Base-by-base conservation (phyloP, 352 stramenopile species). In the Phytopythium aichiense region DNA sequence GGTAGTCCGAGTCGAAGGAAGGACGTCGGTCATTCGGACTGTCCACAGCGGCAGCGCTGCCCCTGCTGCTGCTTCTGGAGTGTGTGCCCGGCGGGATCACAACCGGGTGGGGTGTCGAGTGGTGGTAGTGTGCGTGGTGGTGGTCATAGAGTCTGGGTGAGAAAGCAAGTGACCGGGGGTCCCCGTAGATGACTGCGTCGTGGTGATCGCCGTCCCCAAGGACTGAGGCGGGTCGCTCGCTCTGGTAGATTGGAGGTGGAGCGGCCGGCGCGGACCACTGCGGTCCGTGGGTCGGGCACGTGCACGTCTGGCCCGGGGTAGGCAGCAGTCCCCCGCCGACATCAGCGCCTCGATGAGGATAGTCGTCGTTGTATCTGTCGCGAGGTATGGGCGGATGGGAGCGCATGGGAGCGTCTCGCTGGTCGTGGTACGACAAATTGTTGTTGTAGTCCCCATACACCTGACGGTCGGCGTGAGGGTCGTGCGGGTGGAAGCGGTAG, bases 271-370 rank as follows among this genome's bases (percentile, higher is more conserved):
- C 25, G 25, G 25, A 30, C 28, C 45, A 51, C 45, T 30, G 45
- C 22, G 30, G 16, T 5, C 51, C 51, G 51, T 57, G 51, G 51
- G 51, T 42, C 30, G 51, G 51, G 20, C 51, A 57, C 15, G 51
- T 57, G 31, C 51, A 57, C 31, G 20, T 51, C 20, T 16, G 45
- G 2, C n/a, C 20, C 28, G 51, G 51, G 4, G 31, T 57, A 15
- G 51, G 51, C 51, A 57, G 31, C 31, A 45, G 51, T 18, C 30
- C 51, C 3, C 45, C 7, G n/a, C 9, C 45, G 0, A 4, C 22
- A 13, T 51, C 45, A 7, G 9, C 45, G 22, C 30, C 5, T 23
- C 20, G 40, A 20, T 6, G n/a, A 4, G 7, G 45, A n/a, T 9
- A 13, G 22, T 31, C 8, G 45, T 31, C 18, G 22, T 23, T 0